These are phyloP conservation scores for Stephania japonica DNA, from an alignment of 164 flowering plant genomes.

Conservation along the genomic window DNA sequence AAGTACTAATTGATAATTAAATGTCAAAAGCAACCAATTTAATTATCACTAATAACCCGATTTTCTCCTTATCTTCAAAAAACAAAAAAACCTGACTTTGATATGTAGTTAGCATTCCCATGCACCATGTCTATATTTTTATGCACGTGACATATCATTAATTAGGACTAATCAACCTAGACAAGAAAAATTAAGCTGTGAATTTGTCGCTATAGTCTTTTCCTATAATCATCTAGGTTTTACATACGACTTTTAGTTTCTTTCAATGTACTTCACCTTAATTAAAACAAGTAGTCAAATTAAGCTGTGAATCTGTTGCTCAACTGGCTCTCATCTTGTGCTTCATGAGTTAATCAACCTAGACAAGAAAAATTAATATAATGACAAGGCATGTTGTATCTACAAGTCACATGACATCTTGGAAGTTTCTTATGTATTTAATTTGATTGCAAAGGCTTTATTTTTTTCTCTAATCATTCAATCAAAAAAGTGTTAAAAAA, in stretches of 20 bases:
- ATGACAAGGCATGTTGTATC: background rate
- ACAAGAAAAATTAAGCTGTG: no score
- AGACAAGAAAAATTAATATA: background rate
- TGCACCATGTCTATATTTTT: no score
- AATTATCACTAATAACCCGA: background rate
- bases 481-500: conserved; percentile 3
- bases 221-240: background rate
- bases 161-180: no score
- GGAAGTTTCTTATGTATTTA: conserved; percentile 1
- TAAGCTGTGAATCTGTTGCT: background rate
- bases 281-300: background rate
- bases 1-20: no score
- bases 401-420: conserved; percentile 5
- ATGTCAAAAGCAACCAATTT: background rate
- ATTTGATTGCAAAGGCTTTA: background rate
- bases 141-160: no score
- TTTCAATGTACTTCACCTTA: background rate
- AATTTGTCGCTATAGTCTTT: no score
- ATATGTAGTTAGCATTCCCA: no score
- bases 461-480: background rate
- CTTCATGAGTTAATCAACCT: background rate
- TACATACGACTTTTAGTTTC: background rate
- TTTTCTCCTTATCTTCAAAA: no score
- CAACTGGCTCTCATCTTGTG: background rate
- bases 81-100: no score